Conservation (phyloP, 2,329 filamentous ascomycete genomes). For the Botrytis cinerea region DNA sequence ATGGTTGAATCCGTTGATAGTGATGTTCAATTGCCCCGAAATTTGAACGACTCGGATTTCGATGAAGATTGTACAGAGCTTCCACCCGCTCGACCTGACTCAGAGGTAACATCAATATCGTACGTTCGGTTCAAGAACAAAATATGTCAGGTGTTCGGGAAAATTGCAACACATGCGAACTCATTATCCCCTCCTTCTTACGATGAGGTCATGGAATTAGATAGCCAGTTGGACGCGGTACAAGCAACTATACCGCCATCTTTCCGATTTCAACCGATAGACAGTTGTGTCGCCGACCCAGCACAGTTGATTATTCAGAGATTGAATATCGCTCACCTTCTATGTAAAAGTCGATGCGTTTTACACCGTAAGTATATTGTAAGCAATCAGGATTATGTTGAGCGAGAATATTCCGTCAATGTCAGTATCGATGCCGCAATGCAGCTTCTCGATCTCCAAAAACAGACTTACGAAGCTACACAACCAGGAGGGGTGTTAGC, state of each 20-base stretch:
- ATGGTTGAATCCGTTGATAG: slow-evolving; percentile 46
- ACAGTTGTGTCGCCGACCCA: slow-evolving; percentile 30
- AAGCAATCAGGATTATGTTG: slow-evolving; percentile 29
- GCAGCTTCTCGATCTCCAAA: slow-evolving; percentile 35
- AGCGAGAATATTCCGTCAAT: slow-evolving; percentile 28
- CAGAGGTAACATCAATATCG: neutral
- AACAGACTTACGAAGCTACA: slow-evolving; percentile 30
- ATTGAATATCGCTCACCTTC: slow-evolving; percentile 34
- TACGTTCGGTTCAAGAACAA: slow-evolving; percentile 33
- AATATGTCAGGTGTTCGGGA: slow-evolving; percentile 40
- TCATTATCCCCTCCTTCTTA: slow-evolving; percentile 24
- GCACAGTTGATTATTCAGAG: slow-evolving; percentile 33
- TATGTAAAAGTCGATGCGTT: slow-evolving; percentile 39
- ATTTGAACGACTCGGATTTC: slow-evolving; percentile 47
- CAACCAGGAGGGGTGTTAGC: slow-evolving; percentile 34
- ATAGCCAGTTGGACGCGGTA: neutral
- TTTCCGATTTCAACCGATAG: slow-evolving; percentile 32
- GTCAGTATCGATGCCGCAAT: slow-evolving; percentile 33
- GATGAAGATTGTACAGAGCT: slow-evolving; percentile 41
- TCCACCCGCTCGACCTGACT: slow-evolving; percentile 35
- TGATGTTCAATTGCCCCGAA: slow-evolving; percentile 45
- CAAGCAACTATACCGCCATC: neutral
- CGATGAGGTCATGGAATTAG: neutral
- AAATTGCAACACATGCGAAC: slow-evolving; percentile 37
- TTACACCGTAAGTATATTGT: slow-evolving; percentile 39